These are phyloP conservation scores for Blastomyces silverae DNA, from an alignment of 2,329 filamentous ascomycete species.

Conservation along the genomic window DNA sequence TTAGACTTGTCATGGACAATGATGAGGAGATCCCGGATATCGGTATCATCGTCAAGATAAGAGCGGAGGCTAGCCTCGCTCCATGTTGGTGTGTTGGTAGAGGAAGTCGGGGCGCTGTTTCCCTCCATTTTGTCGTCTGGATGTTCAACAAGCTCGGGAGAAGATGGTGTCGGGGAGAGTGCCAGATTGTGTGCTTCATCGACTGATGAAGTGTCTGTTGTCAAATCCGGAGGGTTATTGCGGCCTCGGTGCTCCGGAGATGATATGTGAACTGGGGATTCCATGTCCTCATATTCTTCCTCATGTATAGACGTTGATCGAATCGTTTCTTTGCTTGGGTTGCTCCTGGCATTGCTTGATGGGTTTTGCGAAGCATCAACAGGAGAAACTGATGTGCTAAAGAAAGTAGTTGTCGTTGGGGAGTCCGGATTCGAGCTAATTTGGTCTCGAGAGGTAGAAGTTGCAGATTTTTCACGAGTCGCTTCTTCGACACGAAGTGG, in stretches of 20 bases:
- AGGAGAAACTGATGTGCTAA: slow-evolving; percentile 14
- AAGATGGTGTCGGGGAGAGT: slow-evolving; percentile 51
- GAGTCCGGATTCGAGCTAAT: slow-evolving; percentile 4
- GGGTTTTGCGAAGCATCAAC: slow-evolving; percentile 22
- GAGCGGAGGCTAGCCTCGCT: slow-evolving; percentile 77
- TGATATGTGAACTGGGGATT: slow-evolving; percentile 63
- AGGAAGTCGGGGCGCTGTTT: slow-evolving; percentile 50
- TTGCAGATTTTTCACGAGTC: not conserved
- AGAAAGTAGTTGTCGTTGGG: slow-evolving; percentile 17
- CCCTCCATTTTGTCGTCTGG: slow-evolving; percentile 31
- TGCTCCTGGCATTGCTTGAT: slow-evolving; percentile 20
- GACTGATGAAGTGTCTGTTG: slow-evolving; percentile 56
- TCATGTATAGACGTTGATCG: slow-evolving; percentile 12
- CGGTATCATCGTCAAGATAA: slow-evolving; percentile 83
- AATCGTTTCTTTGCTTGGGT: slow-evolving; percentile 7
- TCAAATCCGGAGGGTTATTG: slow-evolving; percentile 55
- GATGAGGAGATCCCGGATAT: slow-evolving; percentile 81
- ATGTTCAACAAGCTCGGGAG: slow-evolving; percentile 26
- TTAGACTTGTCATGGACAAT: slow-evolving; percentile 91
- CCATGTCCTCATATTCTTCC: slow-evolving; percentile 44
- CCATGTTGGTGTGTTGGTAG: slow-evolving; percentile 61
- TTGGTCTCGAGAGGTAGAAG: slow-evolving; percentile 2
- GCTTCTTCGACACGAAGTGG: slow-evolving; percentile 23
- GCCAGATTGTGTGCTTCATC: slow-evolving; percentile 41
- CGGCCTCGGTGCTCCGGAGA: slow-evolving; percentile 43